These are phyloP conservation scores for Bipolaris zeicola DNA, from an alignment of 2,329 filamentous ascomycete genomes.

Conservation along the genomic window DNA sequence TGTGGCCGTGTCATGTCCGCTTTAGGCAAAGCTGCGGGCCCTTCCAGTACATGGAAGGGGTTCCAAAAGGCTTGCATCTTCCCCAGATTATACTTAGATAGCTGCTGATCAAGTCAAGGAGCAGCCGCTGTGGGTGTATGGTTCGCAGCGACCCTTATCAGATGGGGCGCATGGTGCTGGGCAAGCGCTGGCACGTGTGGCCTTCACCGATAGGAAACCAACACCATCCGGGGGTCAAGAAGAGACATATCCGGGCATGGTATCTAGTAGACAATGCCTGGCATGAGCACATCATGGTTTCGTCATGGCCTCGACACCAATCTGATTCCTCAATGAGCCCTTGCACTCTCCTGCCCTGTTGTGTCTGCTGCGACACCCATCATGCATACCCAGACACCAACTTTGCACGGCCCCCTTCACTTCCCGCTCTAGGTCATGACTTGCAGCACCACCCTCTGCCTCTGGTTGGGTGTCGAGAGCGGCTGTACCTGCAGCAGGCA, in stretches of 20 bases:
- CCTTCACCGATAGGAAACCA: constrained; percentile 4
- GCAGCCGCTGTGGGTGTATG: not conserved
- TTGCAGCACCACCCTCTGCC: constrained; percentile 24
- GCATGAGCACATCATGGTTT: not conserved
- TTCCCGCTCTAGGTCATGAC: constrained; percentile 18
- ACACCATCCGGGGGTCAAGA: not conserved
- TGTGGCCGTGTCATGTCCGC: constrained; percentile 34
- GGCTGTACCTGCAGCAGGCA: constrained; percentile 43
- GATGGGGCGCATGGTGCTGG: constrained; percentile 10
- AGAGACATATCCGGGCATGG: not conserved
- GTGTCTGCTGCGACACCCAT: not conserved
- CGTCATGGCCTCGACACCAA: not conserved
- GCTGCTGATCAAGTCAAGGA: constrained; percentile 28
- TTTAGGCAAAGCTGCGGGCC: constrained; percentile 32
- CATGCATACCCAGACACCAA: constrained; percentile 6
- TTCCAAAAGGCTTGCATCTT: constrained; percentile 33
- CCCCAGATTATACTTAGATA: constrained; percentile 26
- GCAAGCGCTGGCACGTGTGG: constrained; percentile 7
- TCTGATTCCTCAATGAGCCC: not conserved
- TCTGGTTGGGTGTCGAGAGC: constrained; percentile 28
- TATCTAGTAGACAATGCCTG: not conserved
- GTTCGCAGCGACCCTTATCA: not conserved
- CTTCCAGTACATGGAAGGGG: constrained; percentile 29
- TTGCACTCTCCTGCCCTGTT: not conserved
- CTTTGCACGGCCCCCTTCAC: constrained; percentile 15